Conservation (phyloP, 768 basidiomycete species). For the Trametes cingulata region DNA sequence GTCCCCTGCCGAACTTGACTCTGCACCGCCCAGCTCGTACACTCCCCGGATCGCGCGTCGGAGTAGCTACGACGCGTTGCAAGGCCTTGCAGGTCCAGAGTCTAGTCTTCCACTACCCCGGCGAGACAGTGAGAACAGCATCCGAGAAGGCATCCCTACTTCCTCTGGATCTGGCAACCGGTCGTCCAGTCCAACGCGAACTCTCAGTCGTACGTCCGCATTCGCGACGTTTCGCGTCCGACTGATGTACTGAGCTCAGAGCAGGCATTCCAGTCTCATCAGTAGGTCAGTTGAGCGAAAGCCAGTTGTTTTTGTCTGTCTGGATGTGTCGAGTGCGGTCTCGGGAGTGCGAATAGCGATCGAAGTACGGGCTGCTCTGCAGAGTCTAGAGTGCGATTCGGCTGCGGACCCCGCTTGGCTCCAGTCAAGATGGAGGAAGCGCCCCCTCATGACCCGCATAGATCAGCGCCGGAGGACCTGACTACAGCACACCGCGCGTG, state of each 20-base stretch:
- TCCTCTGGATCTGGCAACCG: conserved; percentile 49
- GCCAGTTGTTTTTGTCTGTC: background rate
- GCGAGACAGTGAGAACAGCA: conserved; percentile 56
- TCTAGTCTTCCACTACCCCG: conserved; percentile 71
- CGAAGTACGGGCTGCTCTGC: too few species aligned
- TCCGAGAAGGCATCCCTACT: conserved; percentile 72
- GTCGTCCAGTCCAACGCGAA: conserved; percentile 70
- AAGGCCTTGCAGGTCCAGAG: conserved; percentile 72
- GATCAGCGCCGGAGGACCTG: too few species aligned
- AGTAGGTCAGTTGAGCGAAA: conserved; percentile 58
- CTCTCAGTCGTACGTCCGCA: conserved; percentile 69
- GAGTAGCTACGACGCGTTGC: conserved; percentile 72
- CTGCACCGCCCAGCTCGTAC: conserved; percentile 27
- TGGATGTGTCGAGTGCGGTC: too few species aligned
- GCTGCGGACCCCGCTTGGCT: too few species aligned
- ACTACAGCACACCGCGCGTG: too few species aligned
- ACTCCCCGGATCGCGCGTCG: conserved; percentile 53
- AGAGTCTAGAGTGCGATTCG: too few species aligned
- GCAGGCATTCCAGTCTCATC: conserved; percentile 50
- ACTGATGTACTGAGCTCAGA: conserved; percentile 5
- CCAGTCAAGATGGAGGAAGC: too few species aligned
- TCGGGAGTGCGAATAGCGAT: too few species aligned
- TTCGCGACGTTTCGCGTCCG: conserved; percentile 20
- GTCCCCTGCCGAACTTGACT: conserved; percentile 34
- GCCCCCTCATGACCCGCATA: too few species aligned